Base-by-base conservation (phyloP, 1,284 basidiomycete species). In the Cryptococcus sp. region DNA sequence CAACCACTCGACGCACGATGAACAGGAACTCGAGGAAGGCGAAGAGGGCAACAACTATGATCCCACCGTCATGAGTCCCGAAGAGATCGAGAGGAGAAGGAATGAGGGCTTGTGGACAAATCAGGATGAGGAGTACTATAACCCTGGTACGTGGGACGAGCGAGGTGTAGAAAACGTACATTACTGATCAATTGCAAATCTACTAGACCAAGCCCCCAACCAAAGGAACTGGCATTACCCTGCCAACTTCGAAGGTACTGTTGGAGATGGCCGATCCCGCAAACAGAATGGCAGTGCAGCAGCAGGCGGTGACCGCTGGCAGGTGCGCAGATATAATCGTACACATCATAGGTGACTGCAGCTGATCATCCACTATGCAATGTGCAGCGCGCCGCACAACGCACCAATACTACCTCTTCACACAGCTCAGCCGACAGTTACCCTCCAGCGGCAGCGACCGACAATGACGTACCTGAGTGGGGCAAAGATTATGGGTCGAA, bases 11-110 rank as follows among this genome's bases (percentile, higher is more conserved):
- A 83, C 88, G 0, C 83, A 87, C 41, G 86, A 90, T 50, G 85
- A 85, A 11, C 86, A 86, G 63, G 80, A 87, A 0, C 83, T 87
- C 67, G 92, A 87, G 71, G 91, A 90, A 57, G 92, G 91, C 6
- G 89, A 94, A 75, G 73, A 73, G 54, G 76, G 76, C 8, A 66
- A 59, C 17, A 76, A 79, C 60, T 78, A 78, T 63, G 67, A 67
- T 25, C 75, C 78, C 11, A 52, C 57, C 11, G 58, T 63, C 30
- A 59, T 58, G 25, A 70, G 72, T 40, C 62, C 62, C 5, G 66
- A 69, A 47, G 58, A 67, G 51, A 50, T 54, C 25, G 63, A 66
- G 55, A 63, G 69, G 59, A 60, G 67, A 41, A 57, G 61, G 35
- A 69, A 66, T 55, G 74, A 73, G 60, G 75, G 75, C 7, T 61